Evolutionary conservation across 352 stramenopile species (phyloP), one percentile per base, ranked within the genome.

Genomic region (Globisporangium cylindrosporum): DNA sequence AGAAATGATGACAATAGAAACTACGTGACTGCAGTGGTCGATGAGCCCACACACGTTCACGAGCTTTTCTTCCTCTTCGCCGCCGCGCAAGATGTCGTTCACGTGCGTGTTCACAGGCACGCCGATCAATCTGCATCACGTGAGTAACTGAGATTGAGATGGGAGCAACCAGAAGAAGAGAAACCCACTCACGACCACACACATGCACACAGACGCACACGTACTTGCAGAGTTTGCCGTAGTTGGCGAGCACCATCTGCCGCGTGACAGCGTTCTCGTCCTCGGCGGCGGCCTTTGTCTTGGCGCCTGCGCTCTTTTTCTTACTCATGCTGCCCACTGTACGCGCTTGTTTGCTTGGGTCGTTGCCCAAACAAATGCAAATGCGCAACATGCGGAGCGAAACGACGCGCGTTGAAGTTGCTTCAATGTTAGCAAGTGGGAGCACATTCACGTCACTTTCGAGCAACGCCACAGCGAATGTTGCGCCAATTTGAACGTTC

Each of bases 181-280:
- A 46, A 41, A 15, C 36, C 15, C 22, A 65, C 4, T 10, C 18
- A 20, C 14, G 10, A 72, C 49, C 8, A 38, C 15, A 41, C 9
- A 15, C n/a, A 46, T 41, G 10, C 36, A 4, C 36, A 43, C 36
- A 46, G 3, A 20, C 4, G 18, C 38, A 2, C 2, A 61, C 60
- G 25, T 36, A 94, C 81, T 89, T 90, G 80, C 86, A 94, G 15
- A 89, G 75, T 70, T 94, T 94, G 72, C 74, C 72, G 62, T 92
- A 94, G 71, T 91, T 92, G 29, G 69, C 55, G 7, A 84, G 59
- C 25, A 91, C 73, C 62, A 89, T 92, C 56, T 80, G 70, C 12
- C 84, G 70, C 48, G 84, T 91, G 32, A 94, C 84, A 29, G 67
- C 71, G 61, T 88, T 90, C 74, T 92, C 86, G 22, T 90, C 82